Conservation (phyloP, 2,329 filamentous ascomycete species). For the Moelleriella libera region DNA sequence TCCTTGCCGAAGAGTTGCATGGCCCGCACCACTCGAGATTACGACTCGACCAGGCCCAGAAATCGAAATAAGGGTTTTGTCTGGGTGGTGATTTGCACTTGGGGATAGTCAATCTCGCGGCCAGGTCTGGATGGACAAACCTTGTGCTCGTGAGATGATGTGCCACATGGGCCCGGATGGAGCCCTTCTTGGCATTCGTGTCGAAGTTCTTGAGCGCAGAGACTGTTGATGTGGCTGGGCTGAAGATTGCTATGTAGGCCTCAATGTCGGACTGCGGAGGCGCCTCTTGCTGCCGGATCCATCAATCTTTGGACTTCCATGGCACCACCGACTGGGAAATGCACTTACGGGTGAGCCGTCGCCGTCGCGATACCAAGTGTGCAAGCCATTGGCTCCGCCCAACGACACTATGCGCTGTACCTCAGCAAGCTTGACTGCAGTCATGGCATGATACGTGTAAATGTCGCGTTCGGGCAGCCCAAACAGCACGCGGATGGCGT, state of each 20-base stretch:
- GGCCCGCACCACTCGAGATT: conserved; percentile 54
- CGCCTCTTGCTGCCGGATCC: conserved; percentile 20
- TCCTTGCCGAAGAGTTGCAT: conserved; percentile 32
- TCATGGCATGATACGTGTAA: conserved; percentile 38
- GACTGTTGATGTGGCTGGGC: conserved; percentile 40
- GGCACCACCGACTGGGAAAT: neutral
- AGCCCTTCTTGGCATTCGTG: conserved; percentile 50
- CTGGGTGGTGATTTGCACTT: conserved; percentile 28
- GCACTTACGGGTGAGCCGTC: conserved; percentile 18
- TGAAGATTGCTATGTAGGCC: conserved; percentile 55
- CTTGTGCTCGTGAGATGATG: conserved; percentile 39
- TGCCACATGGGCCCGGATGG: conserved; percentile 42
- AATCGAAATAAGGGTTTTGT: conserved; percentile 52
- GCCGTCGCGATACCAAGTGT: conserved; percentile 31
- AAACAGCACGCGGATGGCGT: conserved; percentile 29
- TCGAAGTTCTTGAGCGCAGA: conserved; percentile 48
- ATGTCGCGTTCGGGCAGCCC: conserved; percentile 26
- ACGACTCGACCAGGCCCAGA: conserved; percentile 52
- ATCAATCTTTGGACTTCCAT: neutral
- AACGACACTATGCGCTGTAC: conserved; percentile 31
- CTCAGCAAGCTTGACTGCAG: conserved; percentile 31
- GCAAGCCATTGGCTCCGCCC: conserved; percentile 29
- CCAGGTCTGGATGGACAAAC: conserved; percentile 30
- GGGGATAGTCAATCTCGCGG: conserved; percentile 25
- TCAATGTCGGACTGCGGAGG: conserved; percentile 44